A percentile compares a stretch with the other conserved stretches of the same genome.
These are phyloP conservation scores for Podospora tetraspora DNA, from an alignment of 495 filamentous ascomycete genomes.

Conservation along the genomic window DNA sequence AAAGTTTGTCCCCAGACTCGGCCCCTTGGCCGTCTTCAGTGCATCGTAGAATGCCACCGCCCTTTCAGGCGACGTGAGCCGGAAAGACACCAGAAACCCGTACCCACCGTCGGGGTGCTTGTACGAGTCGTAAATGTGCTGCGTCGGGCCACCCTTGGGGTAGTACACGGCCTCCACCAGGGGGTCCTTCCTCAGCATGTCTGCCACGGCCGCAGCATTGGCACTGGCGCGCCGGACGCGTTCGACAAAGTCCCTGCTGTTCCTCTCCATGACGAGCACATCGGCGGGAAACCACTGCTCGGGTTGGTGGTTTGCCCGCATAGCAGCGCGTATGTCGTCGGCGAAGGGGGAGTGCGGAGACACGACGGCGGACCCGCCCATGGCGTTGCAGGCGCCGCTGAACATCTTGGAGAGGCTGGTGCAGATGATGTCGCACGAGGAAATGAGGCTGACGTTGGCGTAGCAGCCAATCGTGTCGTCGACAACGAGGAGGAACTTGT, in stretches of 20 bases:
- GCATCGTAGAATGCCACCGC: slow-evolving; percentile 25
- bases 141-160: slow-evolving; percentile 15
- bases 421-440: slow-evolving; percentile 18
- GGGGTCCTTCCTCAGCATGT: background rate
- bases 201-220: slow-evolving; percentile 15
- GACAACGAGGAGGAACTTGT: slow-evolving; percentile 19
- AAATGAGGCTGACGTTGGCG: slow-evolving; percentile 15
- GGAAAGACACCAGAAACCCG: slow-evolving; percentile 25
- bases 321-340: background rate
- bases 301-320: background rate
- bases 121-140: slow-evolving; percentile 16
- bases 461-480: slow-evolving; percentile 28
- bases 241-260: slow-evolving; percentile 18
- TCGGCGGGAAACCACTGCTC: slow-evolving; percentile 21
- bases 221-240: slow-evolving; percentile 10
- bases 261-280: slow-evolving; percentile 19
- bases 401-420: slow-evolving; percentile 31
- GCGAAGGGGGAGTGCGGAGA: background rate
- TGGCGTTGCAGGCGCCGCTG: slow-evolving; percentile 25
- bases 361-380: slow-evolving; percentile 21
- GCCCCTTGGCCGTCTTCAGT: slow-evolving; percentile 26
- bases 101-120: slow-evolving; percentile 8
- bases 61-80: slow-evolving; percentile 3
- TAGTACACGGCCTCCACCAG: slow-evolving; percentile 24
- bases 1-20: slow-evolving; percentile 30